A percentile compares a stretch with the other conserved stretches of the same genome.
Evolutionary conservation across 2,329 filamentous ascomycete genomes (phyloP).

Genomic region (Xylariales sp.): DNA sequence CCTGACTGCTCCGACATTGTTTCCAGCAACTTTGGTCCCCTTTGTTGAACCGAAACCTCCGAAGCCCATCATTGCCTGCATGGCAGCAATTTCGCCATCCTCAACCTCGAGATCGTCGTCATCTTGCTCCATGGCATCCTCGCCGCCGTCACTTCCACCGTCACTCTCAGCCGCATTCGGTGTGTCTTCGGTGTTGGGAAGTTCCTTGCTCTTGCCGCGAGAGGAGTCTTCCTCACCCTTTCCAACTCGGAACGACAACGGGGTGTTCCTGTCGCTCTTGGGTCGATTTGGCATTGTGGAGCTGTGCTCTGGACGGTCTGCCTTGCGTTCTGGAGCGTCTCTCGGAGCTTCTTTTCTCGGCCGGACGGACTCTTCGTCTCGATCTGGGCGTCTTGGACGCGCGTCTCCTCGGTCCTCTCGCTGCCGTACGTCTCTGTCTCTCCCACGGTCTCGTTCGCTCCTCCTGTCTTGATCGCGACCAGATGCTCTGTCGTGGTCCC

Average conservation of each 20-base stretch:
- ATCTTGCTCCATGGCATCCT: conserved; percentile 34
- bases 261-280: conserved; percentile 19
- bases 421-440: conserved; percentile 7
- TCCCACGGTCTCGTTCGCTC: conserved; percentile 15
- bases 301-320: conserved; percentile 12
- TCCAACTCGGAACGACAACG: conserved; percentile 32
- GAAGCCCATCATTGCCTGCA: conserved; percentile 89
- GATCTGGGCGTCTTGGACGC: conserved; percentile 17
- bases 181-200: conserved; percentile 13
- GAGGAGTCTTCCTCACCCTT: conserved; percentile 25
- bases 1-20: conserved; percentile 73
- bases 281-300: conserved; percentile 27
- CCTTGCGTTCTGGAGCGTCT: conserved; percentile 11
- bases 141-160: conserved; percentile 20
- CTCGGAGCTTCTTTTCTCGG: conserved; percentile 15
- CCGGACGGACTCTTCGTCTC: conserved; percentile 15
- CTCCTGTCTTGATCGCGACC: conserved; percentile 24
- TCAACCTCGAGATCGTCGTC: conserved; percentile 49
- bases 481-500: conserved; percentile 26
- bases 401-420: conserved; percentile 16
- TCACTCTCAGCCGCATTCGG: conserved; percentile 11
- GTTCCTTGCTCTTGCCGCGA: conserved; percentile 16
- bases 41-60: conserved; percentile 81
- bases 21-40: conserved; percentile 81
- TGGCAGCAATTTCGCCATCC: conserved; percentile 66